Evolutionary conservation across 2,329 filamentous ascomycete genomes (phyloP), one percentile per base, ranked within the genome.

Genomic region (Mariannaea sp.): DNA sequence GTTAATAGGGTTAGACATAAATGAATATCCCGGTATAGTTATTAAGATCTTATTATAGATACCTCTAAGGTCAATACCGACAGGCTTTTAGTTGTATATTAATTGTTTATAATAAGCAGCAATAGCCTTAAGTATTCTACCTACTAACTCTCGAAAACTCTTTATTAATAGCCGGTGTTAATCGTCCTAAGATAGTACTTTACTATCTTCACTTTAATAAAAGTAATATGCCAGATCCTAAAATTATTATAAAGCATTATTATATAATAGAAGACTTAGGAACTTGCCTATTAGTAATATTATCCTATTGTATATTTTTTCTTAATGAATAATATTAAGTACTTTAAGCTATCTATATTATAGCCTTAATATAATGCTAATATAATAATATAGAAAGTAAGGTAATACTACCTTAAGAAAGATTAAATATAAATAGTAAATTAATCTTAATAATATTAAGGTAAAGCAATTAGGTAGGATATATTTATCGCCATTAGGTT

Each of bases 191-290:
- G 38, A 49, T 3, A 49, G 27, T 9, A 36, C 14, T 5, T 49
- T 9, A 7, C 47, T 14, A 29, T 49, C 38, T 1, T 49, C 38
- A 13, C 47, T 49, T 39, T 30, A 49, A 39, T 49, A 4, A 22
- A 43, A 43, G 9, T 49, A 14, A 9, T 7, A 36, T 26, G 10
- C 29, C 17, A 39, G 17, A 6, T 39, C 47, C 29, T 49, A 10
- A 10, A 13, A 22, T 13, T 30, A 20, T 22, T 14, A 30, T 26
- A 43, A 39, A 16, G 29, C 20, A 26, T 12, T 3, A 1, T 39
- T 30, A 33, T 49, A 49, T n/a, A 39, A 29, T 12, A 49, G n/a
- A 13, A 49, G 47, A 22, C 47, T 43, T 7, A 49, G 29, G 29
- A 49, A 49, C 9, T 49, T 30, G 20, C 47, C 47, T 7, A 46